Evolutionary conservation across 306 rosid genomes (phyloP).

Genomic region (Senna tora): DNA sequence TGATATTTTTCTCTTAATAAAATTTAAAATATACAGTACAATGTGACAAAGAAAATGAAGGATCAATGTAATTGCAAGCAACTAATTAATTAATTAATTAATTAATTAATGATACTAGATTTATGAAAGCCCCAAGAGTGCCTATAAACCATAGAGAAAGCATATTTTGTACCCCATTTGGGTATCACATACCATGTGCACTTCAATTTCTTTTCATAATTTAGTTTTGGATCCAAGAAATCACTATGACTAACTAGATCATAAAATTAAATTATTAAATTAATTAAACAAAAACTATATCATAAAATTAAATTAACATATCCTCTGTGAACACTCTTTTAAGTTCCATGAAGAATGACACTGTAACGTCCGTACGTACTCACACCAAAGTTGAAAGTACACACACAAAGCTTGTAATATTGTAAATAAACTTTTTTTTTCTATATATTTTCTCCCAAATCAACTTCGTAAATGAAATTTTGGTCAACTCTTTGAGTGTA

Average conservation of each 20-base stretch:
- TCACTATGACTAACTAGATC: no score
- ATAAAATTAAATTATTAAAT: no score
- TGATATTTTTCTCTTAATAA: no score
- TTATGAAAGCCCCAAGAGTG: background rate
- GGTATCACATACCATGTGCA: slow-evolving; percentile 44
- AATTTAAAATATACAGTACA: no score
- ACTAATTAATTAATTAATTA: no score
- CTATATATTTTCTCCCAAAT: slow-evolving; percentile 15
- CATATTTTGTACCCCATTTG: slow-evolving; percentile 35
- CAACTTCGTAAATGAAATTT: slow-evolving; percentile 31
- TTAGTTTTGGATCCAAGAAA: slow-evolving; percentile 37
- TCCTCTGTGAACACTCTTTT: slow-evolving; percentile 31
- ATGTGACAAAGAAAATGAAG: no score
- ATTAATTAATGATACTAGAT: background rate
- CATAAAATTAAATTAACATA: no score
- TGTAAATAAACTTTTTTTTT: background rate
- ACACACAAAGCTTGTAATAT: slow-evolving; percentile 16
- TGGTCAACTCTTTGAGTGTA: slow-evolving; percentile 30
- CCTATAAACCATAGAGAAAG: background rate
- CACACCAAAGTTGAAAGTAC: slow-evolving; percentile 40
- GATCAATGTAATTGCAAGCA: no score
- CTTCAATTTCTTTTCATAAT: slow-evolving; percentile 19
- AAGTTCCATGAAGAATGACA: slow-evolving; percentile 24
- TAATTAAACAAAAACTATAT: no score
- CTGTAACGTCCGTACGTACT: slow-evolving; percentile 52